Conservation (phyloP, 805 yeast genomes). For the Candida coquimbonensis region DNA sequence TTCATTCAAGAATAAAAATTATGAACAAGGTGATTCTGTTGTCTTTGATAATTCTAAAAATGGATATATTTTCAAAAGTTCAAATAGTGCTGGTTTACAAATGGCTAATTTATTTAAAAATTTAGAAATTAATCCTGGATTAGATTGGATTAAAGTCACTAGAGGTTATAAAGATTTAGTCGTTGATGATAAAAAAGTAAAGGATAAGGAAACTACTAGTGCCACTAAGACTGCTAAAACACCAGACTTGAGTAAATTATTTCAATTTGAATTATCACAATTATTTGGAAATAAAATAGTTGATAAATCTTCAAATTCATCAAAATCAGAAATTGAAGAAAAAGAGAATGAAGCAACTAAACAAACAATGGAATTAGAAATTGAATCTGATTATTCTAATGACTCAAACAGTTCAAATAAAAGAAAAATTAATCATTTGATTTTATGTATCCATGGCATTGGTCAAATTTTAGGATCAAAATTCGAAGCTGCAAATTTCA, state of each 20-base stretch:
- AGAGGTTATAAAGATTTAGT: conserved; percentile 37
- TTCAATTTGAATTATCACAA: conserved; percentile 17
- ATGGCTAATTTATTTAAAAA: conserved; percentile 28
- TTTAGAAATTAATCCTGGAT: conserved; percentile 14
- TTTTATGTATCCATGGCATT: conserved; percentile 90
- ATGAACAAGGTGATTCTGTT: conserved; percentile 30
- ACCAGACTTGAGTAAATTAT: conserved; percentile 8
- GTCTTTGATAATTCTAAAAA: conserved; percentile 30
- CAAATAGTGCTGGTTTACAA: conserved; percentile 35
- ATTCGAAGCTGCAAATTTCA: conserved; percentile 77
- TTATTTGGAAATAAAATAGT: conserved; percentile 18
- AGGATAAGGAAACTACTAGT: no score
- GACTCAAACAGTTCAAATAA: conserved; percentile 36
- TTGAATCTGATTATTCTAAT: conserved; percentile 42
- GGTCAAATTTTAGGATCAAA: conserved; percentile 82
- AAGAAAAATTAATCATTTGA: conserved; percentile 52
- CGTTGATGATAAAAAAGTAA: neutral
- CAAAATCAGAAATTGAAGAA: neutral
- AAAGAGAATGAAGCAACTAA: conserved; percentile 27
- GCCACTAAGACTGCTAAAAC: neutral
- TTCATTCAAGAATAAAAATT: conserved; percentile 5
- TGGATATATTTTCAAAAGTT: conserved; percentile 42
- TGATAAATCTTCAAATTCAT: neutral
- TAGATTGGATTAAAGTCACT: conserved; percentile 28
- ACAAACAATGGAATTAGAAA: conserved; percentile 42